phyloP scores from a whole-genome alignment of 805 yeast genomes.

The Saccharomycopsis sp. region DNA sequence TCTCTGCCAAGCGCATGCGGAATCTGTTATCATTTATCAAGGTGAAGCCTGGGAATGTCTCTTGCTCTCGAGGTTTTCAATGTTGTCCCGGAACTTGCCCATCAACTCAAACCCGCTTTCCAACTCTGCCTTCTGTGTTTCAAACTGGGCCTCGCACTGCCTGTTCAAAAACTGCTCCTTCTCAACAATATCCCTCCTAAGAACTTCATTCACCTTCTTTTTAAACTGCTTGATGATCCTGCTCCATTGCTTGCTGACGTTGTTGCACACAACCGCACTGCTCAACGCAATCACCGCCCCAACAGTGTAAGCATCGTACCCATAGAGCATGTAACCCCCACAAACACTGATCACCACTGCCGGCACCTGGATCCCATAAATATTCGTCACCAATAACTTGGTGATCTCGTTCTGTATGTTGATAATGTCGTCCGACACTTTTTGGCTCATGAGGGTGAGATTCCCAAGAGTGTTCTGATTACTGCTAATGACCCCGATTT shows the following conservation, averaged over 20 bases:
- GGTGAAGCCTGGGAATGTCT: no score
- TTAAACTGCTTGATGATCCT: constrained; percentile 11
- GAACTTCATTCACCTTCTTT: background rate
- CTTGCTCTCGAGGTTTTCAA: constrained; percentile 1
- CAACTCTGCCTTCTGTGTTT: background rate
- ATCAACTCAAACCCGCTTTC: constrained; percentile 1
- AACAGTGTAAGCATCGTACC: constrained; percentile 14
- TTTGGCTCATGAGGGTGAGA: background rate
- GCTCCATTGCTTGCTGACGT: constrained; percentile 13
- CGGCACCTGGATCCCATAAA: constrained; percentile 17
- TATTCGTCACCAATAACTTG: constrained; percentile 10
- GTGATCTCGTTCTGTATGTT: constrained; percentile 12
- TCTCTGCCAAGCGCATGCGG: no score
- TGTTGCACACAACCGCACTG: constrained; percentile 14
- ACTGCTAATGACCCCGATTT: constrained; percentile 4
- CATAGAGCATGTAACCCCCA: constrained; percentile 17
- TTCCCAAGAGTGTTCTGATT: no score
- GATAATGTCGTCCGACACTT: constrained; percentile 5
- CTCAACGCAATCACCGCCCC: constrained; percentile 11
- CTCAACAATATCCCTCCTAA: constrained; percentile 8
- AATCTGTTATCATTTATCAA: no score
- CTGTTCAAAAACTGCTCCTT: constrained; percentile 6
- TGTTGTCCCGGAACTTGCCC: constrained; percentile 7
- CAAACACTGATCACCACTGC: constrained; percentile 7
- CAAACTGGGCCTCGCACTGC: constrained; percentile 10